Evolutionary conservation across 2,329 filamentous ascomycete genomes (phyloP).

Genomic region (Calonectria naviculata): DNA sequence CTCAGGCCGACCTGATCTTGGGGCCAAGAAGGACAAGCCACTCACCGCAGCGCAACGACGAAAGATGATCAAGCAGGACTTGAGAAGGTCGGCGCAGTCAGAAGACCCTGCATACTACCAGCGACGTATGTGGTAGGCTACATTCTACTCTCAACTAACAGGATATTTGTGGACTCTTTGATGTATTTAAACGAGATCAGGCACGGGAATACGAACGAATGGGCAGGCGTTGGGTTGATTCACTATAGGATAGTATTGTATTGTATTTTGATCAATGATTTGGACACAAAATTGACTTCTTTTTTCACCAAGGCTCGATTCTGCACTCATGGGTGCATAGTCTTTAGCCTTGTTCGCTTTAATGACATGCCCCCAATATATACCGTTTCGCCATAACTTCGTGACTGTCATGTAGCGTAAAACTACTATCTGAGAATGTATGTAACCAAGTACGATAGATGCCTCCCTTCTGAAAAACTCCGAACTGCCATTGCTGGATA

Average conservation of each 20-base stretch:
- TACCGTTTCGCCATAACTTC: neutral
- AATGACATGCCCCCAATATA: neutral
- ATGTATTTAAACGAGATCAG: neutral
- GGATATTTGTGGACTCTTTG: neutral
- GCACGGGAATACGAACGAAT: neutral
- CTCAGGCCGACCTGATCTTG: neutral
- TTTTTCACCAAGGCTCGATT: neutral
- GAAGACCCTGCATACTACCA: constrained; percentile 64
- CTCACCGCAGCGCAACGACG: constrained; percentile 65
- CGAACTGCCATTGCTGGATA: too few species aligned
- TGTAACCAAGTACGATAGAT: too few species aligned
- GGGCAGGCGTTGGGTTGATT: neutral
- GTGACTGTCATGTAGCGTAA: too few species aligned
- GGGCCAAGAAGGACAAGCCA: constrained; percentile 55
- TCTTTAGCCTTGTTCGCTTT: neutral
- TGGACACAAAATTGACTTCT: too few species aligned
- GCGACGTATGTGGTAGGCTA: constrained; percentile 61
- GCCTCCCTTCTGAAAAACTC: too few species aligned
- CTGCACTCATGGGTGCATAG: too few species aligned
- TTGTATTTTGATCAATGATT: neutral
- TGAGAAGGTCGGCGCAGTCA: constrained; percentile 58
- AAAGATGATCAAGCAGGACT: constrained; percentile 68
- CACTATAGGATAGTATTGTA: neutral
- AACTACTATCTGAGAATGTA: too few species aligned
- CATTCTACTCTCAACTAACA: neutral